Percentiles rank a stretch among this genome's conserved stretches.
phyloP scores from a whole-genome alignment of 139 green algal genomes.

The Monoraphidium neglectum region DNA sequence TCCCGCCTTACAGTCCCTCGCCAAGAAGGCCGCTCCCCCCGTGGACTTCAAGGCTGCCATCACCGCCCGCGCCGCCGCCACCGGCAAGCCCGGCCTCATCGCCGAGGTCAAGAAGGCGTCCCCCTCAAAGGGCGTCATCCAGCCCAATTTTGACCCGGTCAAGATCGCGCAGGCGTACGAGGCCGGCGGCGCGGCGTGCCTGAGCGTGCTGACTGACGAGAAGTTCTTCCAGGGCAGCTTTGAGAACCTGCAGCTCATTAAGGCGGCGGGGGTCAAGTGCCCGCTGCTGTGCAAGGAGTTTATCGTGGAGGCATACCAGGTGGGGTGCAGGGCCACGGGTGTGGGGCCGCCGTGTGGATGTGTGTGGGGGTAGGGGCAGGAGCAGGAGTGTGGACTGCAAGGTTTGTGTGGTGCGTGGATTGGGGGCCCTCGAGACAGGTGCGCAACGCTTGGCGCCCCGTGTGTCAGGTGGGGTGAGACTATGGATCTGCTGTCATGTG shows the following conservation, averaged over 20 bases:
- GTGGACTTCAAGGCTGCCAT: slow-evolving; percentile 92
- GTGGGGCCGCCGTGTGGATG: slow-evolving; percentile 6
- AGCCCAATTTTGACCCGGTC: slow-evolving; percentile 96
- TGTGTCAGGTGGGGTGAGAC: too few species aligned
- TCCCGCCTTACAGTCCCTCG: slow-evolving; percentile 33
- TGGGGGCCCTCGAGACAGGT: too few species aligned
- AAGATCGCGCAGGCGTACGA: slow-evolving; percentile 89
- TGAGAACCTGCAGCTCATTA: slow-evolving; percentile 76
- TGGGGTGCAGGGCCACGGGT: slow-evolving; percentile 56
- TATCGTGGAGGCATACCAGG: slow-evolving; percentile 97
- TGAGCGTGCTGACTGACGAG: slow-evolving; percentile 94
- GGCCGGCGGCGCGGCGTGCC: slow-evolving; percentile 91
- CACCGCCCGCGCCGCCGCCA: slow-evolving; percentile 38
- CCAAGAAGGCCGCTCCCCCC: slow-evolving; percentile 52
- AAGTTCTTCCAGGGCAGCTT: slow-evolving; percentile 96
- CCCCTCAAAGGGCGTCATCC: slow-evolving; percentile 93
- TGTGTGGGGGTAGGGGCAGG: neutral
- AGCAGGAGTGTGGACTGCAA: neutral
- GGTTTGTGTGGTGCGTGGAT: too few species aligned
- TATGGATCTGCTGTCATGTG: too few species aligned
- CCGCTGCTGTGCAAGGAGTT: slow-evolving; percentile 99
- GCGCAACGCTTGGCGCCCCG: too few species aligned
- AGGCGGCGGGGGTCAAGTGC: slow-evolving; percentile 76
- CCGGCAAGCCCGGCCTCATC: slow-evolving; percentile 91
- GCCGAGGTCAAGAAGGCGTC: slow-evolving; percentile 99